A percentile compares a stretch with the other conserved stretches of the same genome.
Conservation (phyloP, 495 filamentous ascomycete species). For the Lepidopterella palustris region DNA sequence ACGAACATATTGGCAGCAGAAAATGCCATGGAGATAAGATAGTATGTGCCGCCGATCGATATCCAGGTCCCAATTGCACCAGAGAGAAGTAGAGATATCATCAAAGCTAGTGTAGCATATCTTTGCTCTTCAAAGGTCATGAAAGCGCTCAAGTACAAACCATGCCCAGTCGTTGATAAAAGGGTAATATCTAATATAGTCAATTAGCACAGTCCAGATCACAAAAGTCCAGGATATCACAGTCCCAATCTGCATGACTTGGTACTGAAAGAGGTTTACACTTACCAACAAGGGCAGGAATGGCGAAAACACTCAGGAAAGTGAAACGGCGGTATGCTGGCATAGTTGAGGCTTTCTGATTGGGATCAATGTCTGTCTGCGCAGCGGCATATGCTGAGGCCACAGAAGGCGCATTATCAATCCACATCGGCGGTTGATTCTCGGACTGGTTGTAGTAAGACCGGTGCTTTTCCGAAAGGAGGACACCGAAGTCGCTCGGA, state of each 20-base stretch:
- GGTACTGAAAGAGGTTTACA: background rate
- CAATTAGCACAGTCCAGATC: slow-evolving; percentile 2
- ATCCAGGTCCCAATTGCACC: slow-evolving; percentile 57
- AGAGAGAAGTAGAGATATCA: slow-evolving; percentile 51
- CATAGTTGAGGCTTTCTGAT: slow-evolving; percentile 41
- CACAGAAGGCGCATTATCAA: slow-evolving; percentile 45
- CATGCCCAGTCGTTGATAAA: slow-evolving; percentile 51
- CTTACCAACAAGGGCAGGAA: slow-evolving; percentile 48
- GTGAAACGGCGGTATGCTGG: slow-evolving; percentile 49
- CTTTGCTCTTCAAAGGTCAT: slow-evolving; percentile 47
- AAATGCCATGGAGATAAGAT: slow-evolving; percentile 55
- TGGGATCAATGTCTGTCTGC: slow-evolving; percentile 51
- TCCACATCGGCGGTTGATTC: slow-evolving; percentile 47
- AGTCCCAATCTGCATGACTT: too few species aligned
- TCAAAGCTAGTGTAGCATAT: slow-evolving; percentile 51
- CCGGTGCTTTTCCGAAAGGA: slow-evolving; percentile 50
- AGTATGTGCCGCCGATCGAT: slow-evolving; percentile 52
- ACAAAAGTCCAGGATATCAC: too few species aligned
- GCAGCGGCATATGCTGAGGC: slow-evolving; percentile 50
- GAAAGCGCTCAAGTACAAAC: slow-evolving; percentile 50
- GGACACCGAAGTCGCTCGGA: slow-evolving; percentile 49
- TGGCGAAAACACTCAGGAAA: slow-evolving; percentile 54
- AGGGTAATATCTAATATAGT: slow-evolving; percentile 47
- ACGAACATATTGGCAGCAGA: slow-evolving; percentile 57
- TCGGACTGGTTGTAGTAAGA: slow-evolving; percentile 40